Evolutionary conservation across 2,329 filamentous ascomycete species (phyloP), one percentile per base, ranked within the genome.

Genomic region (Epichloe sibirici): DNA sequence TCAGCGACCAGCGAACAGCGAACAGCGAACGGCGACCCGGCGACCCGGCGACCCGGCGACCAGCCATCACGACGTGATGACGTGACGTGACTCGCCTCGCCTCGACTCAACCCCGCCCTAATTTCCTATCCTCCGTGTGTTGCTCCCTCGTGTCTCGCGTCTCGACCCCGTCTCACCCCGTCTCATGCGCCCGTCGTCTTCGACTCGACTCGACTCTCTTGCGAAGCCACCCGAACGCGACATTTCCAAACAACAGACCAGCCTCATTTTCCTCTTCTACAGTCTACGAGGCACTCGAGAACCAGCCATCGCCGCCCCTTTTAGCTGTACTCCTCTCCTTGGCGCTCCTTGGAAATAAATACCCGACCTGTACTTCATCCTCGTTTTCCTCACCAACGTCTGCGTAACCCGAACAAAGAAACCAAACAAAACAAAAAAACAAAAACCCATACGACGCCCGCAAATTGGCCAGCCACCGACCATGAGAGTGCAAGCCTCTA

Each of bases 401-500:
- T 31, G 31, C 9, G 31, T 31, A 31, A 31, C 31, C 31, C 4
- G 31, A 4, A 4, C 2, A 31, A 31, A 31, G 31, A 31, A 31
- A 31, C 9, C 17, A 17, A 17, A 17, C 17, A 17, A 17, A 17
- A 17, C 17, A 9, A 9, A 31, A 11, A 31, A 11, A 31, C 28
- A 31, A 31, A 31, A 1, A 6, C 23, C 21, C 13, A 7, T 28
- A 7, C 31, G 13, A 35, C 37, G 2, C 13, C 47, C 13, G 23
- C 47, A 42, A 25, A 37, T 45, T 45, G 40, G 9, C 31, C 21
- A 38, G 35, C 17, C 9, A 4, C 9, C 48, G 21, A 50, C 48
- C 48, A 50, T 50, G 48, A 50, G 48, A 50, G 43, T 40, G 43
- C 53, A 39, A 40, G 31, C 31, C 39, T 40, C 42, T 42, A 34